These are phyloP conservation scores for Macrophomina phaseolina DNA, from an alignment of 2,329 filamentous ascomycete species.

Conservation along the genomic window DNA sequence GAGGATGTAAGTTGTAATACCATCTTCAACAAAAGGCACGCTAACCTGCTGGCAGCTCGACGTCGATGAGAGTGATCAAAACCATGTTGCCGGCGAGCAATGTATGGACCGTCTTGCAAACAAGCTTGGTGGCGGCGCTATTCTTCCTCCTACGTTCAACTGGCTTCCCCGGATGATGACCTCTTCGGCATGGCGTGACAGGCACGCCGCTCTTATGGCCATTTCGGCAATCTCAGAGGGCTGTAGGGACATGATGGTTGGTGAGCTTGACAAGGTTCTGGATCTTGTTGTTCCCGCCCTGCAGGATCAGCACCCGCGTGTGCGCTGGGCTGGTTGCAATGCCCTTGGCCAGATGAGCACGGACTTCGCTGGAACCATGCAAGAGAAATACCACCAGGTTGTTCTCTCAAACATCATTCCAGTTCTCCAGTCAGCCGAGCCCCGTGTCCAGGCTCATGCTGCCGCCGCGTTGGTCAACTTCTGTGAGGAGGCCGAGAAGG, in stretches of 20 bases:
- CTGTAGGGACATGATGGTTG: constrained; percentile 93
- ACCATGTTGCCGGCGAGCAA: constrained; percentile 97
- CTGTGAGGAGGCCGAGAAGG: constrained; percentile 96
- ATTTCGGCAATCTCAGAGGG: constrained; percentile 98
- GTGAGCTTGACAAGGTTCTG: constrained; percentile 90
- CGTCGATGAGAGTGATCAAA: constrained; percentile 92
- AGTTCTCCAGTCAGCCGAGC: constrained; percentile 86
- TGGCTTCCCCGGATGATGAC: constrained; percentile 99
- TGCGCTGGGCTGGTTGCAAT: constrained; percentile 97
- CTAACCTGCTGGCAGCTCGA: constrained; percentile 68
- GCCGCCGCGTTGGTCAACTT: constrained; percentile 99
- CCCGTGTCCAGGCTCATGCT: constrained; percentile 91
- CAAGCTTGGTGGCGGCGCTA: constrained; percentile 92
- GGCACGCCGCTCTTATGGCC: constrained; percentile 96
- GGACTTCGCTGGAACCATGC: constrained; percentile 97
- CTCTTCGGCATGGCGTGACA: constrained; percentile 90
- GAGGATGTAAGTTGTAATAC: constrained; percentile 73
- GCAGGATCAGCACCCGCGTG: constrained; percentile 87
- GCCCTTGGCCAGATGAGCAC: constrained; percentile 99
- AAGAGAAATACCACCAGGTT: constrained; percentile 88
- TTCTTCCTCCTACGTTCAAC: constrained; percentile 90
- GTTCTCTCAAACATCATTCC: constrained; percentile 92
- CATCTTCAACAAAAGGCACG: not conserved
- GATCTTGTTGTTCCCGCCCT: constrained; percentile 93
- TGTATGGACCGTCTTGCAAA: constrained; percentile 98